Conservation (phyloP, 208 protist genomes). For the Trichomonas vaginalis region DNA sequence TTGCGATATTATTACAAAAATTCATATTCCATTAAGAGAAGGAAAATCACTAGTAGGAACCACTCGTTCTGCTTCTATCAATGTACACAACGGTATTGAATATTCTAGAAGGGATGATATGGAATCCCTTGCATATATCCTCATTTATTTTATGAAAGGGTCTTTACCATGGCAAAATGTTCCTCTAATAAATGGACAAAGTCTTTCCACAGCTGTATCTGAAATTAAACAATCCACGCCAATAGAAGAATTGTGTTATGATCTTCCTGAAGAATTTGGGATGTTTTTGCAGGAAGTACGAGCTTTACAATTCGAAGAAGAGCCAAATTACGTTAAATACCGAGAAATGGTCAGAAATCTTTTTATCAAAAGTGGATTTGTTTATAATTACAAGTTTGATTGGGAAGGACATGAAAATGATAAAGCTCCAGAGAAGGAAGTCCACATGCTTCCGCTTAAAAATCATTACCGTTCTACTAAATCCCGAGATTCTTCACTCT, state of each 20-base stretch:
- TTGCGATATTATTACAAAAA: neutral
- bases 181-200: neutral
- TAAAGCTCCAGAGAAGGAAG: too few species aligned
- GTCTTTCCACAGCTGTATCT: neutral
- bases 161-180: slow-evolving; percentile 27
- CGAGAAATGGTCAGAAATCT: neutral
- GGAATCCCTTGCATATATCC: slow-evolving; percentile 24
- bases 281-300: neutral
- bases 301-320: neutral
- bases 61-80: slow-evolving; percentile 28
- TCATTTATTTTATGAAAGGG: slow-evolving; percentile 27
- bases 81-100: slow-evolving; percentile 3
- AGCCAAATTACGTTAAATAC: slow-evolving; percentile 20
- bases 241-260: slow-evolving; percentile 17
- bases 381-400: neutral
- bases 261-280: slow-evolving; percentile 15
- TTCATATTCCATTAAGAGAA: neutral
- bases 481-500: too few species aligned
- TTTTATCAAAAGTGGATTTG: neutral
- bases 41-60: slow-evolving; percentile 8
- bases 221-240: slow-evolving; percentile 21
- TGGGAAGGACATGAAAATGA: neutral
- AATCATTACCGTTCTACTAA: too few species aligned
- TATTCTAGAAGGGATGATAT: slow-evolving; percentile 29
- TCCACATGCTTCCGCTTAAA: too few species aligned